phyloP scores from a whole-genome alignment of 495 filamentous ascomycete species.

The Monascus purpureus region DNA sequence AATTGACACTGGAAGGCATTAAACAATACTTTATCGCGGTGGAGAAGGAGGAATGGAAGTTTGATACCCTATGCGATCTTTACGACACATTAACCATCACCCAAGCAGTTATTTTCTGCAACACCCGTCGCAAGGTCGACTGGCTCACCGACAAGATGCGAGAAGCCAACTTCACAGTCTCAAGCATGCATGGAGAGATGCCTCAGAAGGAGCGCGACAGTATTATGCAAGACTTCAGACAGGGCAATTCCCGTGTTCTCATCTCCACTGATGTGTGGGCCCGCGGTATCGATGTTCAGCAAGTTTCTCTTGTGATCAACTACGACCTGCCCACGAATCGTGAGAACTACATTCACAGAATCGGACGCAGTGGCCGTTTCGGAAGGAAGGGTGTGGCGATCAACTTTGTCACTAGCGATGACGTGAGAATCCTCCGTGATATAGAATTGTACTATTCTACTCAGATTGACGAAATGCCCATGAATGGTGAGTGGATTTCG shows the following conservation, averaged over 20 bases:
- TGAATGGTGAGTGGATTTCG: conserved; percentile 50
- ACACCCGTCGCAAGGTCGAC: conserved; percentile 97
- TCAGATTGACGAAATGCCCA: conserved; percentile 99
- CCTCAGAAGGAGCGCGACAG: conserved; percentile 92
- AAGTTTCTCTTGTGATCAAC: conserved; percentile 98
- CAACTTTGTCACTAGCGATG: conserved; percentile 97
- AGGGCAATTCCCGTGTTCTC: conserved; percentile 90
- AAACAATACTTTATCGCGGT: conserved; percentile 99
- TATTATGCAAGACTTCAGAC: conserved; percentile 99
- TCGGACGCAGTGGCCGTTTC: conserved; percentile 90
- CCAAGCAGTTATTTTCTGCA: conserved; percentile 99
- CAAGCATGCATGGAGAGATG: conserved; percentile 98
- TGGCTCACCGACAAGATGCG: conserved; percentile 99
- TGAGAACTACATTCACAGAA: conserved; percentile 99
- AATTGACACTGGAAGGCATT: conserved; percentile 93
- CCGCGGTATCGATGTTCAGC: conserved; percentile 97
- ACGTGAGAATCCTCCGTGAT: conserved; percentile 93
- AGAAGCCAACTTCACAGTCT: conserved; percentile 95
- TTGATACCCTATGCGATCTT: conserved; percentile 97
- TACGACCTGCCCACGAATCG: conserved; percentile 97
- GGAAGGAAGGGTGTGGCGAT: conserved; percentile 98
- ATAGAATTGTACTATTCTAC: conserved; percentile 97
- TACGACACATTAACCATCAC: conserved; percentile 99
- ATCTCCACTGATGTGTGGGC: conserved; percentile 97
- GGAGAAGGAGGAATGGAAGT: conserved; percentile 99